Base-by-base conservation (phyloP, 2,329 filamentous ascomycete genomes). In the Exophiala aquamarina region DNA sequence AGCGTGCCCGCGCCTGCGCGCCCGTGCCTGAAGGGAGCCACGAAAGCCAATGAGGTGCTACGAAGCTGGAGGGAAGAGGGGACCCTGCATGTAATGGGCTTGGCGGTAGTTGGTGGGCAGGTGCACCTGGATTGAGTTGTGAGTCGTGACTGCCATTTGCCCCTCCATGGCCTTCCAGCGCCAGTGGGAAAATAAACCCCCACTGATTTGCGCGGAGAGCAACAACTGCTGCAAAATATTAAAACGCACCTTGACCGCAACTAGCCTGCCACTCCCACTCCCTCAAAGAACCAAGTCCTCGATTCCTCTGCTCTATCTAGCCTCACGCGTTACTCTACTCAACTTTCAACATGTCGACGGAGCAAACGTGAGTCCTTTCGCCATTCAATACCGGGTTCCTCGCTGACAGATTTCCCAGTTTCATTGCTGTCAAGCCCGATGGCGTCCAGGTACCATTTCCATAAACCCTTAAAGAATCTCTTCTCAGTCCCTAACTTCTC, bases 371-470 rank as follows among this genome's bases (percentile, higher is more conserved):
- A 74, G 87, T 77, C 33, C 47, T 45, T 43, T 37, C 36, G 52
- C 58, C 57, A 54, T 56, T 54, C 50, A 15, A 32, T 51, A 32
- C 52, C 47, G 50, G 44, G 55, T 42, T 61, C 61, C 59, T n/a
- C 26, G 13, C 64, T 70, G 61, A 71, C 49, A 41, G 51, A 54
- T 50, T 52, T 46, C 62, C 54, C 67, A 97, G 92, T 80, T 97
- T 97, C 88, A 97, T 97, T 83, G 93, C 93, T 72, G 89, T 98
- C 84, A 98, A 98, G 90, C 93, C 92, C 66, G 93, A 97, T 78
- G 93, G 93, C 74, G 93, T 97, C 78, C 93, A 96, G 86, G 90
- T 95, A 85, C 63, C 29, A 21, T 11, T 5, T 37, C 35, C 19
- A 37, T 6, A 6, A 7, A 13, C 14, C 18, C 10, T 8, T 8